Conservation (phyloP, 768 basidiomycete genomes). For the Tremella mesenterica region DNA sequence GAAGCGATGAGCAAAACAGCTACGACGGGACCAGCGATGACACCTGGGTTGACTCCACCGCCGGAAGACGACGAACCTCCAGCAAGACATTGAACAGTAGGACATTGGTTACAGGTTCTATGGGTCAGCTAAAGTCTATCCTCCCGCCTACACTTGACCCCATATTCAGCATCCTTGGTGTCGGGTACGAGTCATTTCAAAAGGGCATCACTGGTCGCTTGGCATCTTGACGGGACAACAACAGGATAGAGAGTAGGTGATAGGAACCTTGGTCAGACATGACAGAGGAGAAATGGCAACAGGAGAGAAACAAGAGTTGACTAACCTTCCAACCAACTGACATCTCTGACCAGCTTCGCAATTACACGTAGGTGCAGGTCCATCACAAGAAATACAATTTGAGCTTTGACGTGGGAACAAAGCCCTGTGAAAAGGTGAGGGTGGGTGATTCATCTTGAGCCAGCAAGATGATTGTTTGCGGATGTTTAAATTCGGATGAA, state of each 20-base stretch:
- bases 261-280: not conserved
- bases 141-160: not conserved
- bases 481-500: too few relatives aligned
- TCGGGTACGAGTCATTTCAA: not conserved
- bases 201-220: not conserved
- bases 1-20: slow-evolving; percentile 42
- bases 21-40: slow-evolving; percentile 41
- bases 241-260: not conserved
- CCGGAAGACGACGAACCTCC: slow-evolving; percentile 11
- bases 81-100: slow-evolving; percentile 36
- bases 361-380: slow-evolving; percentile 30
- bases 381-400: slow-evolving; percentile 27
- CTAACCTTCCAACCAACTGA: slow-evolving; percentile 33
- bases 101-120: slow-evolving; percentile 41
- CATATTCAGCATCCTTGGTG: not conserved
- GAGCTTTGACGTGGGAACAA: not conserved
- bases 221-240: not conserved
- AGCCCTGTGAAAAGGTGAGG: not conserved
- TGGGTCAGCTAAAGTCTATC: not conserved
- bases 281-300: not conserved
- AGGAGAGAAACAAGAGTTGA: not conserved
- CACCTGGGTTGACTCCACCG: slow-evolving; percentile 34
- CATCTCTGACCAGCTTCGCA: slow-evolving; percentile 34
- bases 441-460: too few relatives aligned
- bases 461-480: too few relatives aligned